Base-by-base conservation (phyloP, 345 rosid genomes). In the Cardamine resedifolia region DNA sequence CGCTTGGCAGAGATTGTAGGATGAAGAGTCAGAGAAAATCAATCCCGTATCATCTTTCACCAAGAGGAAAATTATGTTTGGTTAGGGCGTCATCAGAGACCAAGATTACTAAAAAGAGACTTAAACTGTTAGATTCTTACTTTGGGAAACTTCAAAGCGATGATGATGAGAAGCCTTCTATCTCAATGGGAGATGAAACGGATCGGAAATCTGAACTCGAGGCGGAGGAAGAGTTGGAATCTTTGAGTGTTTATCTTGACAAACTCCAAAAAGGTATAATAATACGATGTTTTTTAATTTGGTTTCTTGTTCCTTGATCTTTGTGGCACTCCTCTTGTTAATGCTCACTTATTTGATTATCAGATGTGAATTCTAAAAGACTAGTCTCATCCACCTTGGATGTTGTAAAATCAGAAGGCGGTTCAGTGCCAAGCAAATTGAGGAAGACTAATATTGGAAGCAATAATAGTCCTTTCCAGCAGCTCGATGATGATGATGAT, bases 121-220 rank as follows among this genome's bases (percentile, higher is more conserved):
- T 90, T 57, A 77, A 81, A 57, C 70, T 73, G 48, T 83, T 93
- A 58, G 87, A 93, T 76, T 83, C 93, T 48, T 93, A 93, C 83
- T 87, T 90, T 31, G 79, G 80, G 52, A 89, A 90, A 68, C 81
- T 85, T 47, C 70, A 69, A 24, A 64, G 58, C 14, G 77, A 66
- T 28, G 64, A 78, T 73, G 70, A 78, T 73, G 72, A 76, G 33
- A 26, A 77, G 55, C 62, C 56, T 20, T 56, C 15, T 77, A 39
- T 26, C 19, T 28, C 45, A 52, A 26, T 1, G 0, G 34, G 44
- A 33, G 59, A 45, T 39, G 56, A 4, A 52, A 70, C 20, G 10
- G 30, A 69, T 21, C 50, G 9, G 56, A 70, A 68, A 44, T 60
- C 49, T 45, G 63, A 72, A 62, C 38, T 80, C 49, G 61, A 28